Evolutionary conservation across 2,329 filamentous ascomycete species (phyloP), one percentile per base, ranked within the genome.

Genomic region (Decorospora gaudefroyi): DNA sequence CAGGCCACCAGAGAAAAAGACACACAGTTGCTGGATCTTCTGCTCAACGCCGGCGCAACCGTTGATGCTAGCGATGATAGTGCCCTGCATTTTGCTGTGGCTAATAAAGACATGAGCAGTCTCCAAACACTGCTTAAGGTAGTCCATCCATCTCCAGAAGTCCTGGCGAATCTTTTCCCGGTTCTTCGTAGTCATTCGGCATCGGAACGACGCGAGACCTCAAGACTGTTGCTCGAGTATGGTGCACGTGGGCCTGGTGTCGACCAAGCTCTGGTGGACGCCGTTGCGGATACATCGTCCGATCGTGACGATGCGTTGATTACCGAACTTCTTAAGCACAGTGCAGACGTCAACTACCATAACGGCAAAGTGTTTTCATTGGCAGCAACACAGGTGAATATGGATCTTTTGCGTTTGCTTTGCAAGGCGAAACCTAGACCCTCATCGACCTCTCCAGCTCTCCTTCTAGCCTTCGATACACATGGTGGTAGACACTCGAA

Each of bases 1-100:
- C 47, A 55, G 13, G 59, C 63, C 7, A 61, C 63, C 1, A 59
- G 67, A 42, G 63, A 69, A 23, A 52, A 55, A 18, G 66, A 70
- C 22, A 35, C 47, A 3, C 21, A 42, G n/a, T 34, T 69, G 23
- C 48, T 64, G 27, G 61, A 64, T 22, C 41, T 68, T 7, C 45
- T 70, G 29, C 52, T 70, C 6, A 49, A 52, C 16, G 59, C 62
- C 13, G 63, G 64, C 10, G 55, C 56, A 4, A 49, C 61, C 7
- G 47, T 67, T 11, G 53, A 52, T 6, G 52, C 58, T 9, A 52
- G 46, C 3, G 46, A 57, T 16, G 44, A 50, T 12, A 44, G 44
- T 18, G 55, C 62, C 15, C 40, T 67, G 2, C 53, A 60, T 11
- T 48, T 49, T 27, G 64, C 62, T 9, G 46, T 66, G 9, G 38